Base-by-base conservation (phyloP, 2,329 filamentous ascomycete genomes). In the Exophiala aquamarina region DNA sequence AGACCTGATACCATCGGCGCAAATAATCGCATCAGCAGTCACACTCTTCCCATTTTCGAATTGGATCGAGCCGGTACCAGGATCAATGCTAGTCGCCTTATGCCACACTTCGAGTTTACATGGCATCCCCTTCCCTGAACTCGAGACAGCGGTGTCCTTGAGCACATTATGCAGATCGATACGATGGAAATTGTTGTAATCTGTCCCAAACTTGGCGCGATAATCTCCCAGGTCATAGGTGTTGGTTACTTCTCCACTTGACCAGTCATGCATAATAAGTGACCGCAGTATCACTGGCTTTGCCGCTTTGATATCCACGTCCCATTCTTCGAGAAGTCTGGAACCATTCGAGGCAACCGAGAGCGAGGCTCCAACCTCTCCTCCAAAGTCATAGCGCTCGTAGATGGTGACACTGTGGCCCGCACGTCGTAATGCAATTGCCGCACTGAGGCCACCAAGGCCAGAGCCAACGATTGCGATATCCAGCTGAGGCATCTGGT, bases 81-180 rank as follows among this genome's bases (percentile, higher is more conserved):
- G 44, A 38, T 62, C 52, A 37, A 54, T 32, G 20, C 41, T 40
- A 47, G 55, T 40, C 34, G 63, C 63, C 50, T 64, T 53, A 32
- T 62, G 56, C 17, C 57, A 40, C 6, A 53, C 51, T 8, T 54
- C 45, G 1, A 63, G 50, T 37, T 53, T 55, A 3, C 57, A 55
- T 8, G 53, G 50, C 8, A 48, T 47, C 1, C 57, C 32, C 8
- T 49, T 37, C n/a, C 62, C 62, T 20, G 55, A 57, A 2, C 39
- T 41, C 8, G 54, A 38, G 3, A 59, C 48, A 1, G 66, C 67
- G 3, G 63, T 58, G 13, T 59, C 13, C 42, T 66, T 67, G 9
- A 71, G 50, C 19, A 63, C 52, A 18, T 64, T 65, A 50, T 72
- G 70, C 18, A 73, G 46, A 47, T 72, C 69, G 18, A 70, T 64